Evolutionary conservation across 345 rosid genomes (phyloP).

Genomic region (Corymbia maculata): DNA sequence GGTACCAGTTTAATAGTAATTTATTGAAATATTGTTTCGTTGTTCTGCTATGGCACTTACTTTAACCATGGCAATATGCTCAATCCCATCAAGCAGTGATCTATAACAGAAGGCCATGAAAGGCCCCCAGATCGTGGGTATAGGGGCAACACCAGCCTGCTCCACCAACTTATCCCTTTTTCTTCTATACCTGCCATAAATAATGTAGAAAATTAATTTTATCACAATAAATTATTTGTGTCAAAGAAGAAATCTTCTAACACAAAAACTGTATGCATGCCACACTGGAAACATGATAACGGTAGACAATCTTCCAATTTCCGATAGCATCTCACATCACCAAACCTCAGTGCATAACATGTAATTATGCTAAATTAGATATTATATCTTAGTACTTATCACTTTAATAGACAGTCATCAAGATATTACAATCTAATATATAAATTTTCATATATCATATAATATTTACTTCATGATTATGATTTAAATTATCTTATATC

Average conservation of each 20-base stretch:
- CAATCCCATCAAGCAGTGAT: constrained; percentile 81
- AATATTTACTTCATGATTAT: background rate
- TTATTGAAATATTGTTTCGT: background rate
- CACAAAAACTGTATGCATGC: background rate
- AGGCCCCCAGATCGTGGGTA: constrained; percentile 95
- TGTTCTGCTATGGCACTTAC: constrained; percentile 19
- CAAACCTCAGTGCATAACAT: background rate
- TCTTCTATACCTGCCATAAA: constrained; percentile 53
- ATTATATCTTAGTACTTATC: background rate
- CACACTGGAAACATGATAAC: background rate
- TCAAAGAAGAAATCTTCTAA: background rate
- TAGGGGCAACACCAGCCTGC: constrained; percentile 51
- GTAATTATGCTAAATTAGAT: background rate
- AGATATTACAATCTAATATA: background rate
- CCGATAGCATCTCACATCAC: background rate
- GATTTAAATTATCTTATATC: background rate
- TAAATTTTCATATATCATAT: background rate
- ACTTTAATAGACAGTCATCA: background rate
- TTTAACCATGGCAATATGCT: constrained; percentile 97
- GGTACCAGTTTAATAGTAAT: background rate
- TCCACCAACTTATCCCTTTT: constrained; percentile 81
- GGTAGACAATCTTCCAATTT: background rate
- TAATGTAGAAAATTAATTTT: background rate
- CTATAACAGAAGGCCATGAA: constrained; percentile 74
- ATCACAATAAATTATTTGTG: background rate